These are phyloP conservation scores for Sapria himalayana DNA, from an alignment of 345 rosid species.

Conservation along the genomic window DNA sequence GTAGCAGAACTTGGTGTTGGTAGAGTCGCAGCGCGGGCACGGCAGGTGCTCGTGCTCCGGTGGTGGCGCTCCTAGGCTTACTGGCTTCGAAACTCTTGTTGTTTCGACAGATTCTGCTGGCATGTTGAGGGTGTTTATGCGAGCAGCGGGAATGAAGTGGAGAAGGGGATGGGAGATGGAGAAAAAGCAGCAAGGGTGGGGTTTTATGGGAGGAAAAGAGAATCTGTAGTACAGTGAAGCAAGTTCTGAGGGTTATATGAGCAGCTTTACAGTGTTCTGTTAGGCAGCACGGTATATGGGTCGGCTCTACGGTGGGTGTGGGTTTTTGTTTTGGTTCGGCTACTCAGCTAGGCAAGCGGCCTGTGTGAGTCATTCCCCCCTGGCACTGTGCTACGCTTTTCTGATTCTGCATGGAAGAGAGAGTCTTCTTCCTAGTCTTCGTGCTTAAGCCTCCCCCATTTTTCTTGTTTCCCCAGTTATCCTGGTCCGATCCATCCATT, in stretches of 20 bases:
- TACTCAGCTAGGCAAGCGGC: constrained; percentile 10
- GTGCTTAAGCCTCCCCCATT: no score
- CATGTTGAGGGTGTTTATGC: not conserved
- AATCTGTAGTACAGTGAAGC: constrained; percentile 13
- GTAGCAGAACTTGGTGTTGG: constrained; percentile 84
- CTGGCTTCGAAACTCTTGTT: constrained; percentile 7
- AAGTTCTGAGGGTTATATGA: constrained; percentile 21
- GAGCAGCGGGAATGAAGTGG: not conserved
- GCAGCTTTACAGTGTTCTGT: constrained; percentile 29
- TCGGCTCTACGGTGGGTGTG: constrained; percentile 17
- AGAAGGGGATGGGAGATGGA: not conserved
- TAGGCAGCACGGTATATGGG: constrained; percentile 29
- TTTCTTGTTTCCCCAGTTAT: no score
- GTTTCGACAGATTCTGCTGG: not conserved
- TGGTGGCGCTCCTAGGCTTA: constrained; percentile 14
- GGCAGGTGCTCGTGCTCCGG: constrained; percentile 78
- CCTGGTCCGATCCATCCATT: no score
- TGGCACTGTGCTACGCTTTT: not conserved
- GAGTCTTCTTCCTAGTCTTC: no score
- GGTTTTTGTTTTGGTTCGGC: constrained; percentile 6
- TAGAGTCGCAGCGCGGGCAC: constrained; percentile 86
- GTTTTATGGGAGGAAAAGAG: constrained; percentile 12
- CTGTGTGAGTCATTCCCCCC: no score
- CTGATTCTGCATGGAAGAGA: no score
- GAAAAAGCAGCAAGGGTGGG: not conserved